phyloP scores from a whole-genome alignment of 768 basidiomycete species.

The Solioccasus polychromus region DNA sequence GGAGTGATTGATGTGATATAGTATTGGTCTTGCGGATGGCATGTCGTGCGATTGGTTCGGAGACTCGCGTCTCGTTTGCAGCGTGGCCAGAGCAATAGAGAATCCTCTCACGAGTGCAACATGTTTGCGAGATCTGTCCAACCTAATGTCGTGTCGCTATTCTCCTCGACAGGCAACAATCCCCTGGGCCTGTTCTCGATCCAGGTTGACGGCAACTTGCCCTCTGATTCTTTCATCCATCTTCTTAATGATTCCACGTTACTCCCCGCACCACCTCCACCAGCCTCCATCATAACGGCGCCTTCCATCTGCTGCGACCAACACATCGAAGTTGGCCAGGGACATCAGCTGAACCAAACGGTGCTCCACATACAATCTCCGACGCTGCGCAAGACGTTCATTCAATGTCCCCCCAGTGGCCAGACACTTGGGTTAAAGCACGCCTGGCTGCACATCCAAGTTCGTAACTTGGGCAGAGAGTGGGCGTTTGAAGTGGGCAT shows the following conservation, averaged over 20 bases:
- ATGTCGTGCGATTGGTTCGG: constrained; percentile 13
- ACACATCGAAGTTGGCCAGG: constrained; percentile 30
- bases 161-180: constrained; percentile 68
- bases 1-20: constrained; percentile 5
- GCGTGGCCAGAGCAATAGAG: constrained; percentile 16
- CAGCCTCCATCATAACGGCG: constrained; percentile 44
- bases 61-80: constrained; percentile 12
- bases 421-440: constrained; percentile 55
- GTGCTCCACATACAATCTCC: constrained; percentile 82
- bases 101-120: constrained; percentile 10
- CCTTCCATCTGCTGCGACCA: constrained; percentile 33
- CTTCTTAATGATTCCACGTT: constrained; percentile 60
- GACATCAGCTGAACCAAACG: constrained; percentile 51
- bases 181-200: constrained; percentile 56
- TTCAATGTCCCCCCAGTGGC: constrained; percentile 52
- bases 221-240: constrained; percentile 62
- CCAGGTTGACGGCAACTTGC: constrained; percentile 46
- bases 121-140: constrained; percentile 62
- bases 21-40: too few relatives aligned
- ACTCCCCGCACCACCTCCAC: constrained; percentile 42
- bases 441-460: constrained; percentile 74
- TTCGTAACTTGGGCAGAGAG: constrained; percentile 60
- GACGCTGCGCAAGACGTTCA: constrained; percentile 61
- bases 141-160: constrained; percentile 63
- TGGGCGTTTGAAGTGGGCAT: constrained; percentile 79